Base-by-base conservation (phyloP, 768 basidiomycete genomes). In the Boletus bicolor region DNA sequence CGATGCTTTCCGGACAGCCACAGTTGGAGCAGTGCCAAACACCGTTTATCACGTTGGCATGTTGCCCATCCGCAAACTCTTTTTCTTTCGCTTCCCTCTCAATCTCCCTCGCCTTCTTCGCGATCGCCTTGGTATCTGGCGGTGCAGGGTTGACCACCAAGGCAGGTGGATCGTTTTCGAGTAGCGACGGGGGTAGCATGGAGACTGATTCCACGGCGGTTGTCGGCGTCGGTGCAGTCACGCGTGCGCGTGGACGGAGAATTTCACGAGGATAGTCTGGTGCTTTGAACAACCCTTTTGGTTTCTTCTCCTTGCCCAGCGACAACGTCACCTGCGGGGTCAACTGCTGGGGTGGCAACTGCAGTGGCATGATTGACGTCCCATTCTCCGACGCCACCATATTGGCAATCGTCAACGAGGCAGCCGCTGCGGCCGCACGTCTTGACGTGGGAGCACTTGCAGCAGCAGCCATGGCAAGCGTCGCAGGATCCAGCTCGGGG, bases 11-110 rank as follows among this genome's bases (percentile, higher is more conserved):
- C 0, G 94, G 94, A 67, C 90, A 90, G 6, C 94, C 94, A 64
- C 92, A 97, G 66, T 93, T 96, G 19, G 91, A 93, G 68, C 94
- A 98, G 73, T 93, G 91, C 94, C 94, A 97, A 5, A 90, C 79
- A 1, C 91, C 92, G 61, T 93, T 77, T 67, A 93, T 87, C 63
- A 82, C 78, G 67, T 92, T 90, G 38, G 86, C 79, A 64, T 90
- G 90, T 66, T 91, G 89, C 8, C 89, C 87, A 63, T 92, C 87
- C 39, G 85, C 85, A 66, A 85, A 90, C 70, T 90, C 90, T 66
- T 79, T 86, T 69, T 90, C 88, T 70, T 91, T 92, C 21, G 91
- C 89, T 65, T 91, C 89, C 35, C 87, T 75, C 72, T 91, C 90
- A 14, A 83, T 76, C 68, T 91, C 91, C 72, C 86, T 88, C 24